phyloP scores from a whole-genome alignment of 2,329 filamentous ascomycete genomes.

The Colletotrichum neosansevieriae region DNA sequence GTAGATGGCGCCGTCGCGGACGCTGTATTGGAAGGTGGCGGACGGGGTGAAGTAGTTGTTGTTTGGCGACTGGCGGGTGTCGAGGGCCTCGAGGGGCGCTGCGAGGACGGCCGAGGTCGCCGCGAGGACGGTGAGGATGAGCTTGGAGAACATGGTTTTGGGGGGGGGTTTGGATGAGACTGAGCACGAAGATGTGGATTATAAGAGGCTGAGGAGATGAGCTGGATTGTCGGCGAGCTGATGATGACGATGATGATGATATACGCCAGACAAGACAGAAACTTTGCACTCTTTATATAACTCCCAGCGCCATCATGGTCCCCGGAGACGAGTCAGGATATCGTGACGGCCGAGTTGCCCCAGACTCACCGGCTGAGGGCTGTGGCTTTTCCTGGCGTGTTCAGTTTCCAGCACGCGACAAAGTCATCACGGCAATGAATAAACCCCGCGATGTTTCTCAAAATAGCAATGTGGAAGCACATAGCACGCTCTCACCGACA shows the following conservation, averaged over 20 bases:
- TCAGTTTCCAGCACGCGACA: background rate
- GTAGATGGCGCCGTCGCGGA: slow-evolving; percentile 43
- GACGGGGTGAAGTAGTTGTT: slow-evolving; percentile 43
- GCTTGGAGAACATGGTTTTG: slow-evolving; percentile 43
- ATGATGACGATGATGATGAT: background rate
- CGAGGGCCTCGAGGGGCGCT: slow-evolving; percentile 43
- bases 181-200: background rate
- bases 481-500: background rate
- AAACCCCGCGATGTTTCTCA: background rate
- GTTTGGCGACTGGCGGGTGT: slow-evolving; percentile 23
- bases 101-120: slow-evolving; percentile 41
- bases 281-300: background rate
- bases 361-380: background rate
- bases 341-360: background rate
- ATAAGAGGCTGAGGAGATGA: background rate
- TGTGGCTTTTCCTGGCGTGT: slow-evolving; percentile 3
- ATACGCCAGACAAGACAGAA: background rate
- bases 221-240: background rate
- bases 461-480: slow-evolving; percentile 24
- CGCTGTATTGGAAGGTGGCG: slow-evolving; percentile 43
- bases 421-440: background rate
- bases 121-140: slow-evolving; percentile 42
- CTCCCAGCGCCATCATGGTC: background rate
- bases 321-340: background rate
- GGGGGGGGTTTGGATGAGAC: background rate